Percentiles rank a stretch among this genome's conserved stretches.
Evolutionary conservation across 768 basidiomycete genomes (phyloP).

Genomic region (Lactifluus volemus): DNA sequence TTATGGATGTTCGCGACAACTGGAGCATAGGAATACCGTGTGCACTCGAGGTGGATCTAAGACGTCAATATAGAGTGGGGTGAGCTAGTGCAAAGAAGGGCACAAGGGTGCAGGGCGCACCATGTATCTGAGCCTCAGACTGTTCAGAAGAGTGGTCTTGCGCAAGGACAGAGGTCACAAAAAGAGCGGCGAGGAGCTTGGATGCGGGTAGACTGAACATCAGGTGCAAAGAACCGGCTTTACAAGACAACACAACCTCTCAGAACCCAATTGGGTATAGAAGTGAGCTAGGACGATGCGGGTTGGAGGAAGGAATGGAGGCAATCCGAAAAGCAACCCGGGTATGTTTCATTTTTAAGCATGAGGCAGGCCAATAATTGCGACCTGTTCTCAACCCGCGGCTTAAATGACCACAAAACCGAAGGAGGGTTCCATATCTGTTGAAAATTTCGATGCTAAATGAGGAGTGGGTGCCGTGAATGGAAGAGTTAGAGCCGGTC

Average conservation of each 20-base stretch:
- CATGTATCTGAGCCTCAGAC: constrained; percentile 14
- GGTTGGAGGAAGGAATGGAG: not conserved
- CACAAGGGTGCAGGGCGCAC: not conserved
- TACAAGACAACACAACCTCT: not conserved
- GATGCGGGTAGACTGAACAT: not conserved
- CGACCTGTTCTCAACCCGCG: not conserved
- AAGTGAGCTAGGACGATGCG: not conserved
- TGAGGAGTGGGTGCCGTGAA: not conserved
- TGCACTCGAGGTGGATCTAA: constrained; percentile 16
- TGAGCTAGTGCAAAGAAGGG: not conserved
- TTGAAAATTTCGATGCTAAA: not conserved
- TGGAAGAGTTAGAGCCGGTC: not conserved
- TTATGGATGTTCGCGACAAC: not conserved
- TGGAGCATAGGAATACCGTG: constrained; percentile 13
- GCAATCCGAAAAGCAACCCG: not conserved
- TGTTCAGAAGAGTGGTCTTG: constrained; percentile 13
- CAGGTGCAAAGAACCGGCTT: not conserved
- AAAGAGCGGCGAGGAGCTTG: not conserved
- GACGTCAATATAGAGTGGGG: not conserved
- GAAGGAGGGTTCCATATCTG: not conserved
- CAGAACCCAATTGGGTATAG: not conserved
- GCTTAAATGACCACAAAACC: not conserved
- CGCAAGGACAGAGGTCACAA: not conserved
- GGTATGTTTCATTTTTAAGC: not conserved
- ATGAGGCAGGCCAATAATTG: not conserved